These are phyloP conservation scores for Eucalyptus virginea DNA, from an alignment of 345 rosid species.

Conservation along the genomic window DNA sequence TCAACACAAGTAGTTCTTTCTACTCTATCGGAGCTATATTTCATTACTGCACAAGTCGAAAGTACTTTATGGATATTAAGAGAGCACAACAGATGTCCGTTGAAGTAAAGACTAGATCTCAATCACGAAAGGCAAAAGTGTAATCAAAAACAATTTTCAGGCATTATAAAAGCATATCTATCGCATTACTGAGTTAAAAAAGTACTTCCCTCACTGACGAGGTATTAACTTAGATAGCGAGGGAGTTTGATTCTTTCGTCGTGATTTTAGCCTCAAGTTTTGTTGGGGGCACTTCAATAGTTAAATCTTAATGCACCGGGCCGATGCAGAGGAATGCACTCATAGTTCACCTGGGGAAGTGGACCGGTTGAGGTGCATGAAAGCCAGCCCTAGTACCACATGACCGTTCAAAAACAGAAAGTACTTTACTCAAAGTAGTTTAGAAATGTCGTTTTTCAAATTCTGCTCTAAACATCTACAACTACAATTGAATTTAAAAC, in stretches of 20 bases:
- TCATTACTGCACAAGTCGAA: not conserved
- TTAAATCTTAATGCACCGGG: not conserved
- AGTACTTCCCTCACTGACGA: not conserved
- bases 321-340: not conserved
- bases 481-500: not conserved
- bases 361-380: not conserved
- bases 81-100: not conserved
- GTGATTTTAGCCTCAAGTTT: not conserved
- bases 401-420: not conserved
- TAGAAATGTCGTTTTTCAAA: not conserved
- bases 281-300: not conserved
- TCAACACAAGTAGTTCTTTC: not conserved
- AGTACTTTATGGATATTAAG: not conserved
- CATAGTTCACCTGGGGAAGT: not conserved
- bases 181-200: not conserved
- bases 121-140: not conserved
- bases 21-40: not conserved
- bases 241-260: not conserved
- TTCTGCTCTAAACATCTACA: not conserved
- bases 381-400: not conserved
- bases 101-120: not conserved
- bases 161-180: not conserved
- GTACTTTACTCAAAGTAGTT: not conserved
- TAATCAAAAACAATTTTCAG: not conserved
- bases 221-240: not conserved